A percentile compares a stretch with the other conserved stretches of the same genome.
These are phyloP conservation scores for Solanum pimpinellifolium DNA, from an alignment of 257 asterid genomes.

Conservation along the genomic window DNA sequence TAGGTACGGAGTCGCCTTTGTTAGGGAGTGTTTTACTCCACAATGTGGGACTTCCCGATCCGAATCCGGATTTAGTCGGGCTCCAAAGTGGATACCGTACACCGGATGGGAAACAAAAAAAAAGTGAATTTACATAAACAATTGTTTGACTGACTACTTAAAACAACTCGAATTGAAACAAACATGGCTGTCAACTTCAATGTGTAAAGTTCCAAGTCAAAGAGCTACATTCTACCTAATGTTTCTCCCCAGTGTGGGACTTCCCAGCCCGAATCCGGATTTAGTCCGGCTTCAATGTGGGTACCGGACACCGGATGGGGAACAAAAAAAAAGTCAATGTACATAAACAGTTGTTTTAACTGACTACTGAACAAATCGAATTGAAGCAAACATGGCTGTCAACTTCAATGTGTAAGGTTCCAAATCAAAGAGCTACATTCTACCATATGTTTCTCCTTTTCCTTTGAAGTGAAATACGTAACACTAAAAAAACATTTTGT, in stretches of 20 bases:
- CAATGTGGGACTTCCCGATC: too few species aligned
- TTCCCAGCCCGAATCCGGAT: too few species aligned
- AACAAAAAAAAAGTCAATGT: too few species aligned
- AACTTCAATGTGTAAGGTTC: background rate
- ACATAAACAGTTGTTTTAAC: background rate
- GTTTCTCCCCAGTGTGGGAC: background rate
- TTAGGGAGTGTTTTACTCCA: too few species aligned
- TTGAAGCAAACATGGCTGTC: background rate
- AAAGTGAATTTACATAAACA: background rate
- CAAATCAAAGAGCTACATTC: background rate
- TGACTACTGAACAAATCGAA: background rate
- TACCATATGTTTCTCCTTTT: background rate
- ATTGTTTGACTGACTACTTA: background rate
- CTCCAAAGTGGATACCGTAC: too few species aligned
- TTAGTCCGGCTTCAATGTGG: too few species aligned
- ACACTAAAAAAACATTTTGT: background rate
- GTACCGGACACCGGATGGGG: too few species aligned
- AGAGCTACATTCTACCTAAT: background rate
- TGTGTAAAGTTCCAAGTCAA: background rate
- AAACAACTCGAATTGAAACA: background rate
- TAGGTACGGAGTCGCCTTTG: too few species aligned
- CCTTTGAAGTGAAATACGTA: background rate
- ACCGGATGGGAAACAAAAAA: too few species aligned
- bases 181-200: background rate
- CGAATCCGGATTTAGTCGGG: too few species aligned